phyloP scores from a whole-genome alignment of 768 basidiomycete genomes.

The Botryobasidium botryosum region DNA sequence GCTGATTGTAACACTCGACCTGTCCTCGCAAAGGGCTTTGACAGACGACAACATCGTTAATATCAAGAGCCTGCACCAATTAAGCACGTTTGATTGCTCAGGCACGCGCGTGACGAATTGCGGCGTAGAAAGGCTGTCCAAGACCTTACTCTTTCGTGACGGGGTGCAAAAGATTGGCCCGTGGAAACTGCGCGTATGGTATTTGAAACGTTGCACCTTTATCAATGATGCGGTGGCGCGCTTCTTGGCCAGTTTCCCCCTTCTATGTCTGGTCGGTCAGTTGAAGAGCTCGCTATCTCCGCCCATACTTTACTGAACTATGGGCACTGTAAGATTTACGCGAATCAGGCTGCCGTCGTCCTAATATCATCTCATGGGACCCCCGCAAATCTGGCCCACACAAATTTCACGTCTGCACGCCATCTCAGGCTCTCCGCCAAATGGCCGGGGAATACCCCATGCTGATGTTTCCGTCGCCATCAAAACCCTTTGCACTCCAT shows the following conservation, averaged over 20 bases:
- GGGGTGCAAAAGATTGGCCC: constrained; percentile 26
- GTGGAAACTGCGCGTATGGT: constrained; percentile 41
- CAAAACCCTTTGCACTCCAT: too few species aligned
- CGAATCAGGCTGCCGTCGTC: too few species aligned
- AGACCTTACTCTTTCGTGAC: constrained; percentile 27
- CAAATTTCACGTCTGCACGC: too few species aligned
- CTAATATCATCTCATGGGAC: too few species aligned
- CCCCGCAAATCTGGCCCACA: too few species aligned
- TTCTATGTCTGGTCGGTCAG: constrained; percentile 46
- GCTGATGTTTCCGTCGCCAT: too few species aligned
- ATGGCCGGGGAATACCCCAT: too few species aligned
- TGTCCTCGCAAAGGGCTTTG: constrained; percentile 37
- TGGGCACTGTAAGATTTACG: too few species aligned
- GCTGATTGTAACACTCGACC: constrained; percentile 44
- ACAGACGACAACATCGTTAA: constrained; percentile 37
- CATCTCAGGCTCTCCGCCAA: too few species aligned
- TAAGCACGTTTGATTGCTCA: constrained; percentile 50
- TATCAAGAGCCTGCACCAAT: constrained; percentile 34
- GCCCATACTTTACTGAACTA: too few species aligned
- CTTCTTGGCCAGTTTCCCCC: constrained; percentile 31
- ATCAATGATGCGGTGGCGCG: constrained; percentile 30
- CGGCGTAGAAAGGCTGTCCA: constrained; percentile 36
- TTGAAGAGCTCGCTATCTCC: constrained; percentile 9
- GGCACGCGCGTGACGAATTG: constrained; percentile 33
- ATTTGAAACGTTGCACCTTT: constrained; percentile 34